Evolutionary conservation across 164 flowering plant genomes (phyloP).

Genomic region (Vitis labrusca): DNA sequence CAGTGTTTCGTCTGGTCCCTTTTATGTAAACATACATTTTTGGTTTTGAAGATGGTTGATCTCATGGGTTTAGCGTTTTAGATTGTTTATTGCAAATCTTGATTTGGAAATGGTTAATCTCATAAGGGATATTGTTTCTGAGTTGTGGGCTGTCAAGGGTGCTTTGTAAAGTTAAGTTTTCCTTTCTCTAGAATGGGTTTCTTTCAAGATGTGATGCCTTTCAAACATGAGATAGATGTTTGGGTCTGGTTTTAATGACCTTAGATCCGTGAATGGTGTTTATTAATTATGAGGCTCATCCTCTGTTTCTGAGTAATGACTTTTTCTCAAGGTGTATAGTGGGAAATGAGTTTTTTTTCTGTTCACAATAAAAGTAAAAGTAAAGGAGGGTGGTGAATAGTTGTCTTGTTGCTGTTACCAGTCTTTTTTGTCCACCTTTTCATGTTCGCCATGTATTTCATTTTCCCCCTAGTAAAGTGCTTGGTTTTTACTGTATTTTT

Average conservation of each 20-base stretch:
- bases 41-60: not conserved
- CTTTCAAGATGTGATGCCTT: not conserved
- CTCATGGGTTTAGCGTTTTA: not conserved
- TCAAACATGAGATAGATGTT: not conserved
- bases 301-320: not conserved
- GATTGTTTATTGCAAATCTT: no score
- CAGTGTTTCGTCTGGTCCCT: not conserved
- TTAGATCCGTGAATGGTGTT: constrained; percentile 16
- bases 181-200: not conserved
- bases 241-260: not conserved
- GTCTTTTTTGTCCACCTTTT: constrained; percentile 13
- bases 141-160: no score
- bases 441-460: not conserved
- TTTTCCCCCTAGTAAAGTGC: not conserved
- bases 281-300: not conserved
- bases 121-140: no score
- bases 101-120: no score
- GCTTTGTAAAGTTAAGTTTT: not conserved
- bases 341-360: not conserved
- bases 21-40: not conserved
- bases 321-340: not conserved
- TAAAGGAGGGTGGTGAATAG: constrained; percentile 3
- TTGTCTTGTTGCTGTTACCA: constrained; percentile 1
- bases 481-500: constrained; percentile 7
- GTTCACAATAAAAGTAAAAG: not conserved